A percentile compares a stretch with the other conserved stretches of the same genome.
These are phyloP conservation scores for Russula abietina DNA, from an alignment of 768 basidiomycete genomes.

Conservation along the genomic window DNA sequence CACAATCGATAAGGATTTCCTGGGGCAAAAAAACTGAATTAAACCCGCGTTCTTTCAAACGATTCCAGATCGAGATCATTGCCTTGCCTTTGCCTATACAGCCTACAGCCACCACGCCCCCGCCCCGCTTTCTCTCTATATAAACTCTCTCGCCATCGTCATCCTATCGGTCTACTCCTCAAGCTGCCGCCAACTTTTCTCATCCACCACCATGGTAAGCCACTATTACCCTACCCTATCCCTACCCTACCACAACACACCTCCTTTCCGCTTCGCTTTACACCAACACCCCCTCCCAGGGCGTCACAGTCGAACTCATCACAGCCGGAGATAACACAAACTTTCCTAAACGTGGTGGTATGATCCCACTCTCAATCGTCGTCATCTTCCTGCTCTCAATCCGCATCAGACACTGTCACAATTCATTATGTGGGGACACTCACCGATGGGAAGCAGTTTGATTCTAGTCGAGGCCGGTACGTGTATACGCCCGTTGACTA, in stretches of 20 bases:
- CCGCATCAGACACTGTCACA: constrained; percentile 49
- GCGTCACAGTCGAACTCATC: constrained; percentile 60
- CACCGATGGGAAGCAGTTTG: constrained; percentile 55
- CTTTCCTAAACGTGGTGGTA: constrained; percentile 70
- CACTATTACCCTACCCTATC: not conserved
- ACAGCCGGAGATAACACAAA: constrained; percentile 53
- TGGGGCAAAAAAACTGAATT: constrained; percentile 19
- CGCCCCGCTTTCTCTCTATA: constrained; percentile 20
- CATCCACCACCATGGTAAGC: constrained; percentile 21
- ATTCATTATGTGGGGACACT: constrained; percentile 83
- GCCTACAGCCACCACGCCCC: constrained; percentile 19
- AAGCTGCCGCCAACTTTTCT: not conserved
- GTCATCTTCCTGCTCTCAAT: constrained; percentile 5
- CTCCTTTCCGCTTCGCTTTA: constrained; percentile 4
- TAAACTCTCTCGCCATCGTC: constrained; percentile 21
- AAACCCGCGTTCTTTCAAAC: constrained; percentile 6
- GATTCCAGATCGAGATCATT: constrained; percentile 16
- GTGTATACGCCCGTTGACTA: constrained; percentile 27
- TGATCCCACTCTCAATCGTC: constrained; percentile 27
- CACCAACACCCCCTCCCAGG: constrained; percentile 37
- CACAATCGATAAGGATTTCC: constrained; percentile 18
- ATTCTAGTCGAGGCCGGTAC: constrained; percentile 73
- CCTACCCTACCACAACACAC: not conserved
- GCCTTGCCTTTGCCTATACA: not conserved
- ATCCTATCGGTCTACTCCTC: not conserved